A percentile compares a stretch with the other conserved stretches of the same genome.
These are phyloP conservation scores for Calonectria leucothoes DNA, from an alignment of 2,329 filamentous ascomycete species.

Conservation along the genomic window DNA sequence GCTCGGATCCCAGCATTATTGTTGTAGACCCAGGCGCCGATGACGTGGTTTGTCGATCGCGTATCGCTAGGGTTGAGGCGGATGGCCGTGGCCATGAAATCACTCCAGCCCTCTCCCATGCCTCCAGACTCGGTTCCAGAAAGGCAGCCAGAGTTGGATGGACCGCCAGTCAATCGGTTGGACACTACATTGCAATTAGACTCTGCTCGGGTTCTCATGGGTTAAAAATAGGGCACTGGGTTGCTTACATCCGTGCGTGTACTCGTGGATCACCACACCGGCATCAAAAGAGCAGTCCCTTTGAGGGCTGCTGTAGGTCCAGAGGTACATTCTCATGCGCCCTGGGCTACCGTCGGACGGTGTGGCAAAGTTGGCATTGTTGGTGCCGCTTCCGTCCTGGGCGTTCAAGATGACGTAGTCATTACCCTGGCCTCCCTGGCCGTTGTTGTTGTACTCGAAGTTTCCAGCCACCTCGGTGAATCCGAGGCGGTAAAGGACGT, in stretches of 20 bases:
- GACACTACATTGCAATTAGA: slow-evolving; percentile 50
- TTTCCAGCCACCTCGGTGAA: slow-evolving; percentile 70
- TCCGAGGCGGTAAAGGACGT: slow-evolving; percentile 67
- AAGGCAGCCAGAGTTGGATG: slow-evolving; percentile 63
- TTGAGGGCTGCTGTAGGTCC: slow-evolving; percentile 58
- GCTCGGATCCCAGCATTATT: slow-evolving; percentile 58
- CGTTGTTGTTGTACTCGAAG: slow-evolving; percentile 69
- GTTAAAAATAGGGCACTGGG: too few species aligned
- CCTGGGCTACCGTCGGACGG: slow-evolving; percentile 62
- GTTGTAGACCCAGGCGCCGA: slow-evolving; percentile 63
- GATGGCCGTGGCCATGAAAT: slow-evolving; percentile 66
- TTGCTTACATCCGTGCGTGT: slow-evolving; percentile 61
- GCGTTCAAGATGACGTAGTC: slow-evolving; percentile 68
- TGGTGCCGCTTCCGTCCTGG: slow-evolving; percentile 65
- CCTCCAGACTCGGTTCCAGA: slow-evolving; percentile 60
- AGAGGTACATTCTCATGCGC: slow-evolving; percentile 71
- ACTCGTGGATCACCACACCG: slow-evolving; percentile 71
- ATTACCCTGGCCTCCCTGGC: slow-evolving; percentile 60
- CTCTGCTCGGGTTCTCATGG: too few species aligned
- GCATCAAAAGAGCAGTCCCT: slow-evolving; percentile 70
- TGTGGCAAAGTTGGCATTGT: slow-evolving; percentile 70
- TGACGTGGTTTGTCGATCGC: slow-evolving; percentile 56
- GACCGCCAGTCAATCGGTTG: slow-evolving; percentile 69
- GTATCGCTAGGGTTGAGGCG: slow-evolving; percentile 59
- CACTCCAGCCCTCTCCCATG: slow-evolving; percentile 70